phyloP scores from a whole-genome alignment of 208 protist genomes.

The Trypanosoma congolense region DNA sequence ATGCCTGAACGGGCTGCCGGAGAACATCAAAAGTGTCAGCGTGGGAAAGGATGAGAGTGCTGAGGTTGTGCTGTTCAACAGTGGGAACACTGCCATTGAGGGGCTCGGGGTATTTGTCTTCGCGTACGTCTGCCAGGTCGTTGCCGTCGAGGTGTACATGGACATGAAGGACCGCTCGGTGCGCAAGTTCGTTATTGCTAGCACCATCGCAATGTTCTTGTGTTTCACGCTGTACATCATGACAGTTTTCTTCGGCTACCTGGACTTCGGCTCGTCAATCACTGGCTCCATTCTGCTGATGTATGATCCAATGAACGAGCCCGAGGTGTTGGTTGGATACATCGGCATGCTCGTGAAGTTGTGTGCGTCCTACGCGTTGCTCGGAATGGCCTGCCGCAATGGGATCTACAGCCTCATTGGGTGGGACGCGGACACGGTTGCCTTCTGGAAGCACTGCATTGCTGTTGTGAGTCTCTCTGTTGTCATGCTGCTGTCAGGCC shows the following conservation, averaged over 20 bases:
- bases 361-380: conserved; percentile 46
- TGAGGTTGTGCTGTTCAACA: conserved; percentile 14
- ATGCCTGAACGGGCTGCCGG: conserved; percentile 29
- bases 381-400: conserved; percentile 57
- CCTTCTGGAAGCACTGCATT: conserved; percentile 51
- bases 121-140: conserved; percentile 55
- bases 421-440: conserved; percentile 49
- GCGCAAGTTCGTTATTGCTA: conserved; percentile 30
- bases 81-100: conserved; percentile 15
- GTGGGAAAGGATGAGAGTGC: neutral
- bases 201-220: conserved; percentile 35
- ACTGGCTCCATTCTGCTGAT: conserved; percentile 46
- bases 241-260: conserved; percentile 54
- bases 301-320: conserved; percentile 56
- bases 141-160: conserved; percentile 37
- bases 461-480: conserved; percentile 44
- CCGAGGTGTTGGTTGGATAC: conserved; percentile 50
- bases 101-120: conserved; percentile 38
- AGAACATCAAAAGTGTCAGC: conserved; percentile 5
- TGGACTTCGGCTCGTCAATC: conserved; percentile 49
- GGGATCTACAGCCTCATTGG: conserved; percentile 46
- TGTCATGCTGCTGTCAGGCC: conserved; percentile 49
- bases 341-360: conserved; percentile 57
- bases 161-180: conserved; percentile 34
- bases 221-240: conserved; percentile 56